Conservation (phyloP, 306 rosid species). For the Alnus rubra region DNA sequence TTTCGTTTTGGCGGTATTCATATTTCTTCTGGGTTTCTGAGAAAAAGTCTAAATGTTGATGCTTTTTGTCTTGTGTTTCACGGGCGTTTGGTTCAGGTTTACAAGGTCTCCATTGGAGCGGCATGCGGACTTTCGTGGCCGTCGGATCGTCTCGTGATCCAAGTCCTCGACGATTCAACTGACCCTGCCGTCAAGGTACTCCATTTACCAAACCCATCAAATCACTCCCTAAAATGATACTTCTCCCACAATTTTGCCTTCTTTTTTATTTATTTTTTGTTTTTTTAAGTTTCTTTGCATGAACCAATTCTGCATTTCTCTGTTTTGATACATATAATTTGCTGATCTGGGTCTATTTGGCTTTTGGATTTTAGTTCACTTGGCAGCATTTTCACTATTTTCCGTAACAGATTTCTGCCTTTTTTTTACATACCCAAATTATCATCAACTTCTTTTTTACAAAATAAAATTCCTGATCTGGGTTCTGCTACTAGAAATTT, state of each 20-base stretch:
- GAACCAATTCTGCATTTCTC: neutral
- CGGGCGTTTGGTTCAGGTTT: conserved; percentile 56
- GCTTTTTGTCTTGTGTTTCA: neutral
- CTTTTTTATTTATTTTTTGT: no score
- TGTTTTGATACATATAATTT: neutral
- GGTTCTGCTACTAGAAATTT: neutral
- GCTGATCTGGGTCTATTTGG: neutral
- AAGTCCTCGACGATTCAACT: conserved; percentile 95
- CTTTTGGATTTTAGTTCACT: neutral
- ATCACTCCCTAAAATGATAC: neutral
- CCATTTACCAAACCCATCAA: neutral
- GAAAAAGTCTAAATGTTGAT: conserved; percentile 16
- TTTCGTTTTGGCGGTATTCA: neutral
- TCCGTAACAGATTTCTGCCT: neutral
- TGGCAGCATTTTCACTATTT: neutral
- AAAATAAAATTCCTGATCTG: conserved; percentile 22
- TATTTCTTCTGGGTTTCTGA: conserved; percentile 15
- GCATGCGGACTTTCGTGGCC: conserved; percentile 99
- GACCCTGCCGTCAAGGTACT: conserved; percentile 83
- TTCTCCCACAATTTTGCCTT: no score
- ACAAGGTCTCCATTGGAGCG: conserved; percentile 96
- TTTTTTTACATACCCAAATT: neutral
- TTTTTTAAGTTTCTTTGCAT: neutral
- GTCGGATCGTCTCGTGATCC: conserved; percentile 92
- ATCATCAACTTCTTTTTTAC: neutral